A percentile compares a stretch with the other conserved stretches of the same genome.
Evolutionary conservation across 2,329 filamentous ascomycete genomes (phyloP).

Genomic region (Bimuria novae-zelandiae): DNA sequence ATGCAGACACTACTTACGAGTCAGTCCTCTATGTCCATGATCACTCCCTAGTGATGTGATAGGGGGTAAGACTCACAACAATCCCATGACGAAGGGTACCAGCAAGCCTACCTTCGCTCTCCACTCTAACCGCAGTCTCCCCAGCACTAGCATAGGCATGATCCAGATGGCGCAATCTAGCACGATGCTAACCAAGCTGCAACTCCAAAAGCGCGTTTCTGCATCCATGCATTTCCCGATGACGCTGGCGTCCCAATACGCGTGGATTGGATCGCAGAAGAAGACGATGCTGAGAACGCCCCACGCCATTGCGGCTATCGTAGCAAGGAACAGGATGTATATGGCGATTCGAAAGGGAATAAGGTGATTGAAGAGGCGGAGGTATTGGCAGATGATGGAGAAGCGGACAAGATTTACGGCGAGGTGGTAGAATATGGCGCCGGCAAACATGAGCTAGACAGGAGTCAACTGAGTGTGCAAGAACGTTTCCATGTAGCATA

Average conservation of each 20-base stretch:
- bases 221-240: constrained; percentile 30
- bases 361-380: constrained; percentile 28
- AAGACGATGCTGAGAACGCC: constrained; percentile 36
- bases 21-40: background rate
- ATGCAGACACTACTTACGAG: constrained; percentile 31
- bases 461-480: background rate
- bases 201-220: constrained; percentile 30
- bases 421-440: constrained; percentile 38
- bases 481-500: constrained; percentile 1
- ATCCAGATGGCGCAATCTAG: constrained; percentile 39
- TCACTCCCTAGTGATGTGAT: background rate
- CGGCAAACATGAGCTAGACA: constrained; percentile 34
- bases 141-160: constrained; percentile 35
- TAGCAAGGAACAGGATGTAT: constrained; percentile 22
- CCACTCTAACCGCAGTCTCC: constrained; percentile 34
- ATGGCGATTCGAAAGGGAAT: constrained; percentile 16
- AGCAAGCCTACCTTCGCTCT: constrained; percentile 40
- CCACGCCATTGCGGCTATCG: constrained; percentile 28
- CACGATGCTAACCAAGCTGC: constrained; percentile 32
- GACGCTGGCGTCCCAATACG: constrained; percentile 29
- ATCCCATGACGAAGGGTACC: constrained; percentile 43
- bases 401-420: constrained; percentile 39
- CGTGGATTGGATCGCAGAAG: constrained; percentile 31
- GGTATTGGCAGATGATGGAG: constrained; percentile 40
- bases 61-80: background rate